Evolutionary conservation across 345 rosid species (phyloP).

Genomic region (Cardamine occulta): DNA sequence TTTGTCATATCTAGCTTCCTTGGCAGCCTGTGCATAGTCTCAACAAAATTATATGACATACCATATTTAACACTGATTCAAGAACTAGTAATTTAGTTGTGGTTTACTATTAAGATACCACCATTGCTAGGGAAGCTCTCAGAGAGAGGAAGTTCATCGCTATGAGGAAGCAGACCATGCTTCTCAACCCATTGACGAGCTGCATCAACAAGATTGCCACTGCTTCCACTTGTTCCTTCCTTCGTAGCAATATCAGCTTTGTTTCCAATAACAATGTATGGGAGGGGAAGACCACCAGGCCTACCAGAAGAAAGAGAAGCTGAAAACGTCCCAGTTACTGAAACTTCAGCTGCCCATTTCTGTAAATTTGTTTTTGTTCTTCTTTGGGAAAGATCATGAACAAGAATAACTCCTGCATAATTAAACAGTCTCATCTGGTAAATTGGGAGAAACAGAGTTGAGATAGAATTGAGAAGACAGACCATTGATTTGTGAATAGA

Average conservation of each 20-base stretch:
- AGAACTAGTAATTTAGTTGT: background rate
- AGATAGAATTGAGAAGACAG: background rate
- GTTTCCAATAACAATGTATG: constrained; percentile 83
- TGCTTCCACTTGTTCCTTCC: constrained; percentile 90
- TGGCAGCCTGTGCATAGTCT: constrained; percentile 67
- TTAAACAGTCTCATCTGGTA: background rate
- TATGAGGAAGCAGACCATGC: constrained; percentile 83
- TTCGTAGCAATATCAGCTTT: constrained; percentile 86
- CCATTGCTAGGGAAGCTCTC: background rate
- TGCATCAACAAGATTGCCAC: constrained; percentile 91
- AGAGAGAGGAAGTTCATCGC: constrained; percentile 84
- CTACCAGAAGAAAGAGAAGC: constrained; percentile 90
- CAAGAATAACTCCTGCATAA: constrained; percentile 59
- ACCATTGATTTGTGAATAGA: background rate
- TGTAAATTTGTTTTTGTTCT: constrained; percentile 87
- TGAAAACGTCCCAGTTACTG: constrained; percentile 80
- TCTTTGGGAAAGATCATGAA: constrained; percentile 87
- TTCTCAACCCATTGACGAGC: constrained; percentile 99
- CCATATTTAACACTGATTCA: background rate
- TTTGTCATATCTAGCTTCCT: constrained; percentile 86
- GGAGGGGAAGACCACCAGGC: constrained; percentile 94
- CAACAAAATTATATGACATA: background rate
- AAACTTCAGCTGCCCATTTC: constrained; percentile 90
- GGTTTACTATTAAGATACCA: background rate
- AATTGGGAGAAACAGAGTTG: background rate